Evolutionary conservation across 2,329 filamentous ascomycete genomes (phyloP).

Genomic region (Botrytis byssoidea): DNA sequence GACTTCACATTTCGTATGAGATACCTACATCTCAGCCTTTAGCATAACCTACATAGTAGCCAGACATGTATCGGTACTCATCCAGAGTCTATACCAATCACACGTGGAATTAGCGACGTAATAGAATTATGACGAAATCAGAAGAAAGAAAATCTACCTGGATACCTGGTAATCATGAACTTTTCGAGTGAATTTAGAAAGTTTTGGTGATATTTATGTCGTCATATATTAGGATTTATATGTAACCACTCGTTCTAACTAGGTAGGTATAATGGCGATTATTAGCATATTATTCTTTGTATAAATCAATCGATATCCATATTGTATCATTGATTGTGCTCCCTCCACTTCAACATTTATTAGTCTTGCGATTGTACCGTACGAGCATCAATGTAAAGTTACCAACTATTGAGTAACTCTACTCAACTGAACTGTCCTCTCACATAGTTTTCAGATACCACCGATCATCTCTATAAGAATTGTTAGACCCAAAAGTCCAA

Average conservation of each 20-base stretch:
- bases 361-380: background rate
- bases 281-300: background rate
- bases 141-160: background rate
- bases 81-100: background rate
- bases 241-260: background rate
- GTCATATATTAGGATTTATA: background rate
- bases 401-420: background rate
- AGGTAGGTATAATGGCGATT: too few species aligned
- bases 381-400: background rate
- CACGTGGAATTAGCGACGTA: background rate
- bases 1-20: background rate
- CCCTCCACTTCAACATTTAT: background rate
- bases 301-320: background rate
- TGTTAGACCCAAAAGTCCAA: background rate
- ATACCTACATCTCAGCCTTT: background rate
- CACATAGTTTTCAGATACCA: background rate
- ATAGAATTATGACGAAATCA: background rate
- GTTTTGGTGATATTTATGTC: background rate
- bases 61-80: background rate
- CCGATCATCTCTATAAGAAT: background rate
- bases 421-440: too few species aligned
- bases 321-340: background rate
- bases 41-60: background rate
- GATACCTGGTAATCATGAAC: background rate
- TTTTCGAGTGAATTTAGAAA: background rate